Percentiles rank a stretch among this genome's conserved stretches.
Evolutionary conservation across 2,329 filamentous ascomycete species (phyloP).

Genomic region (Nannizzia gypsea): DNA sequence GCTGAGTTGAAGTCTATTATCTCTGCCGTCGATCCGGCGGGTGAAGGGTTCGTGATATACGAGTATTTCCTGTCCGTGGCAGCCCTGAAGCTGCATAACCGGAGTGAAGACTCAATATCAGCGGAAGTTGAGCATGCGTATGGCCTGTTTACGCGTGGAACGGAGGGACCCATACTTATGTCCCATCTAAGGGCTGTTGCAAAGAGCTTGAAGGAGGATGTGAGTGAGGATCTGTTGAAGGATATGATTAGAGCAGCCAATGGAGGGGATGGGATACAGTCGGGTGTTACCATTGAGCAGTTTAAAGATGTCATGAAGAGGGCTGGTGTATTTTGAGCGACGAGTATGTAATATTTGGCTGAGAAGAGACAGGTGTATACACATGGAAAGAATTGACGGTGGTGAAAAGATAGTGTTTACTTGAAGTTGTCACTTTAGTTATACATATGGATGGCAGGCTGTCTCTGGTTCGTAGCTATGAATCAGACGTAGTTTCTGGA

Average conservation of each 20-base stretch:
- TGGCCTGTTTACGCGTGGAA: slow-evolving; percentile 57
- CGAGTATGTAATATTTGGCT: neutral
- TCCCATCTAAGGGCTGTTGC: slow-evolving; percentile 68
- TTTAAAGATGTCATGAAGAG: slow-evolving; percentile 78
- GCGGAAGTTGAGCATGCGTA: slow-evolving; percentile 75
- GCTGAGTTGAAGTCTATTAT: slow-evolving; percentile 65
- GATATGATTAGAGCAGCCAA: slow-evolving; percentile 97
- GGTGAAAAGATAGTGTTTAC: neutral
- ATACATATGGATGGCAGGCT: neutral
- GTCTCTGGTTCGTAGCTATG: neutral
- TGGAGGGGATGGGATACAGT: slow-evolving; percentile 58
- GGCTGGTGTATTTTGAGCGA: slow-evolving; percentile 64
- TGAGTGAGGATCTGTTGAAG: slow-evolving; percentile 68
- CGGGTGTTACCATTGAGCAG: slow-evolving; percentile 63
- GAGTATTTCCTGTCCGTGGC: slow-evolving; percentile 75
- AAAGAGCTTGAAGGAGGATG: slow-evolving; percentile 67
- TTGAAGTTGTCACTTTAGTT: neutral
- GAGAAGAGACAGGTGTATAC: neutral
- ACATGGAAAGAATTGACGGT: neutral
- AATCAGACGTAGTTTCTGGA: neutral
- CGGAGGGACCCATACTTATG: slow-evolving; percentile 58
- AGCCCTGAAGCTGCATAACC: slow-evolving; percentile 65
- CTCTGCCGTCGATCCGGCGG: slow-evolving; percentile 70
- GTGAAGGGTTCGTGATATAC: slow-evolving; percentile 66
- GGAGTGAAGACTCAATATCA: slow-evolving; percentile 43